Percentiles rank a stretch among this genome's conserved stretches.
phyloP scores from a whole-genome alignment of 768 basidiomycete species.

The Pleurotus djamor region DNA sequence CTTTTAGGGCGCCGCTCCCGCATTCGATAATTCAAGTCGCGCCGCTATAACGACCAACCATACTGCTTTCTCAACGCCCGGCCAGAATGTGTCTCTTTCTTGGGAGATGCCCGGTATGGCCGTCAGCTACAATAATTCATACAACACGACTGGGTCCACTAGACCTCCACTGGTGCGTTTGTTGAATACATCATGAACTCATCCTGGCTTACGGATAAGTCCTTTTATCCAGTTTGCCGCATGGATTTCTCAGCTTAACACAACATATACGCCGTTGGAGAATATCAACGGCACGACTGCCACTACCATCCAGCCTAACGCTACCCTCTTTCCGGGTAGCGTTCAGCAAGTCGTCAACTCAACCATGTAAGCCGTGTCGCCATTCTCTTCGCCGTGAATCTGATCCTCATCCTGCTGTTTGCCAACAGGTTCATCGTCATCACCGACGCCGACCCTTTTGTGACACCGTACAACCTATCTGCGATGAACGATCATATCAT shows the following conservation, averaged over 20 bases:
- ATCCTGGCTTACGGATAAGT: neutral
- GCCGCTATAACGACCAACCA: conserved; percentile 57
- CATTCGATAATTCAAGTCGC: conserved; percentile 26
- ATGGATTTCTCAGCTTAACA: conserved; percentile 62
- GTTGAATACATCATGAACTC: neutral
- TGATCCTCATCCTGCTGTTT: neutral
- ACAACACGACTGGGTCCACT: conserved; percentile 47
- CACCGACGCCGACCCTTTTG: conserved; percentile 42
- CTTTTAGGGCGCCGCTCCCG: conserved; percentile 8
- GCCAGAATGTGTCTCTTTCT: conserved; percentile 39
- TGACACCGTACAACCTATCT: conserved; percentile 60
- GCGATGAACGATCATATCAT: conserved; percentile 51
- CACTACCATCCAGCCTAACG: conserved; percentile 46
- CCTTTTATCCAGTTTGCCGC: conserved; percentile 39
- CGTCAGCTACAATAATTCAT: conserved; percentile 47
- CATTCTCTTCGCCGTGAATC: too few relatives aligned
- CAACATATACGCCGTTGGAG: conserved; percentile 50
- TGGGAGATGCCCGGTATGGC: conserved; percentile 59
- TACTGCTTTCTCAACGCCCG: conserved; percentile 45
- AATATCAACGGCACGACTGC: conserved; percentile 41
- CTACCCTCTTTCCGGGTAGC: conserved; percentile 37
- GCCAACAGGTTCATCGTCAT: conserved; percentile 43
- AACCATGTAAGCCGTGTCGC: conserved; percentile 33
- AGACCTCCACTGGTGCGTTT: conserved; percentile 34
- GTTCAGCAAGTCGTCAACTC: conserved; percentile 46